Evolutionary conservation across 2,329 filamentous ascomycete genomes (phyloP).

Genomic region (Chalara sp.): DNA sequence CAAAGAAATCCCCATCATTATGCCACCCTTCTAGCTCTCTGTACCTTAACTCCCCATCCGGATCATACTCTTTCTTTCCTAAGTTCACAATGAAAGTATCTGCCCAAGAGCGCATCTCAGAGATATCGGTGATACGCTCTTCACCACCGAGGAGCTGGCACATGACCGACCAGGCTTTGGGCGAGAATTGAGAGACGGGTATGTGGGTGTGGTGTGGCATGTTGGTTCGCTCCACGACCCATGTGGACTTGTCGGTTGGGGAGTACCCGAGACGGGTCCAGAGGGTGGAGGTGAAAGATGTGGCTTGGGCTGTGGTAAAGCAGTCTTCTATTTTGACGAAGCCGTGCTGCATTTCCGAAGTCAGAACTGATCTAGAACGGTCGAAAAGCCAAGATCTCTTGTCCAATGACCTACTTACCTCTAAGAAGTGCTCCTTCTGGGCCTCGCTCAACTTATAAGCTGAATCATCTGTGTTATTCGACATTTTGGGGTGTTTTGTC

Average conservation of each 20-base stretch:
- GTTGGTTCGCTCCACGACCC: slow-evolving; percentile 54
- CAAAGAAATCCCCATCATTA: slow-evolving; percentile 66
- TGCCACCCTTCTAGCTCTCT: slow-evolving; percentile 55
- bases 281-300: slow-evolving; percentile 40
- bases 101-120: slow-evolving; percentile 46
- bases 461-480: slow-evolving; percentile 2
- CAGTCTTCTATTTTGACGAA: slow-evolving; percentile 47
- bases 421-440: slow-evolving; percentile 46
- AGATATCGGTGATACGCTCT: slow-evolving; percentile 37
- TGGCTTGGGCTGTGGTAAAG: slow-evolving; percentile 41
- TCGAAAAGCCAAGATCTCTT: no score
- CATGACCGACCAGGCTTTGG: slow-evolving; percentile 60
- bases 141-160: slow-evolving; percentile 60
- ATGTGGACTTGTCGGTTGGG: slow-evolving; percentile 56
- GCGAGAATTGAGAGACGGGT: slow-evolving; percentile 48
- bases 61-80: slow-evolving; percentile 46
- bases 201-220: slow-evolving; percentile 57
- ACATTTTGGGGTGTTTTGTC: slow-evolving; percentile 1
- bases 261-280: slow-evolving; percentile 63
- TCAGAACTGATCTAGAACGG: no score
- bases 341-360: slow-evolving; percentile 33
- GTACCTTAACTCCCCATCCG: slow-evolving; percentile 39
- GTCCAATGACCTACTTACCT: no score
- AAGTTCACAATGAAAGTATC: slow-evolving; percentile 67
- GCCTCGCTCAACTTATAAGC: slow-evolving; percentile 30